Percentiles rank a stretch among this genome's conserved stretches.
Conservation (phyloP, 2,329 filamentous ascomycete genomes). For the Fusarium pseudocircinatum region DNA sequence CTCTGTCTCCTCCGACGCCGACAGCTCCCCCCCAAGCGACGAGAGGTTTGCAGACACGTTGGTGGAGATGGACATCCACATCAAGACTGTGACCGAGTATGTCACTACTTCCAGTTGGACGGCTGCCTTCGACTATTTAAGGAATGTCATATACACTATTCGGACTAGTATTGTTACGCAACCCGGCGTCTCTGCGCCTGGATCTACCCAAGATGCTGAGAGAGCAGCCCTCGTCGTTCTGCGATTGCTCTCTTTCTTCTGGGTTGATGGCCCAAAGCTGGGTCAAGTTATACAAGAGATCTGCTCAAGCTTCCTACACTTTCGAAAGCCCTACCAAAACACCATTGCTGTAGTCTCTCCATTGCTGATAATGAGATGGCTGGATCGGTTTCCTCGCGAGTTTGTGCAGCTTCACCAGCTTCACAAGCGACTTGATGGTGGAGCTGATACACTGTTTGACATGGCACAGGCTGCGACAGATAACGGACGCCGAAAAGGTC, state of each 20-base stretch:
- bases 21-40: constrained; percentile 30
- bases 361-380: constrained; percentile 71
- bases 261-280: constrained; percentile 71
- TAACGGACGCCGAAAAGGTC: constrained; percentile 62
- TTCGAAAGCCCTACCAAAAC: constrained; percentile 71
- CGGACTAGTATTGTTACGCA: constrained; percentile 56
- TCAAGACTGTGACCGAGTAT: constrained; percentile 69
- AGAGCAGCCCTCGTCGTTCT: constrained; percentile 63
- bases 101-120: constrained; percentile 72
- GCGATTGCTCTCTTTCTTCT: constrained; percentile 69
- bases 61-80: constrained; percentile 62
- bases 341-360: constrained; percentile 71
- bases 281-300: constrained; percentile 71
- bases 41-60: constrained; percentile 49
- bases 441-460: constrained; percentile 74
- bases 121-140: constrained; percentile 67
- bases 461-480: constrained; percentile 72
- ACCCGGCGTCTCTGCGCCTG: constrained; percentile 46
- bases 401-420: constrained; percentile 71
- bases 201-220: constrained; percentile 60
- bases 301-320: constrained; percentile 73
- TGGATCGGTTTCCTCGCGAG: constrained; percentile 71
- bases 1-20: constrained; percentile 26
- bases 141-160: constrained; percentile 61
- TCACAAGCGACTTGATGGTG: constrained; percentile 70